Conservation (phyloP, 805 yeast genomes). For the Spathaspora boniae region DNA sequence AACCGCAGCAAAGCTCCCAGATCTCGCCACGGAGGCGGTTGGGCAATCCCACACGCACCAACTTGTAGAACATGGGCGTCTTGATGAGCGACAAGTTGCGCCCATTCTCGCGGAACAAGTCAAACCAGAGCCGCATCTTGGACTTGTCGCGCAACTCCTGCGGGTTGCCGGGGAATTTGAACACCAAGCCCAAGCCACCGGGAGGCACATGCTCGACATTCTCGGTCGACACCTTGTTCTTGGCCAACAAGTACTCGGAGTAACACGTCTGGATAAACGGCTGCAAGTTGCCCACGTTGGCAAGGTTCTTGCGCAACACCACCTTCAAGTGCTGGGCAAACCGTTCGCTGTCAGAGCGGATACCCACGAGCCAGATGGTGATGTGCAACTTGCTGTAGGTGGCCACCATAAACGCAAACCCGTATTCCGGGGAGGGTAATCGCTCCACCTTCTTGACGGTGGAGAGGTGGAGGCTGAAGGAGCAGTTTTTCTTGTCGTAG, state of each 20-base stretch:
- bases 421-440: conserved; percentile 69
- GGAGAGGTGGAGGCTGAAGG: conserved; percentile 68
- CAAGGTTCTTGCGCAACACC: conserved; percentile 58
- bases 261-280: conserved; percentile 70
- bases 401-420: conserved; percentile 71
- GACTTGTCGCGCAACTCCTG: conserved; percentile 72
- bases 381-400: conserved; percentile 64
- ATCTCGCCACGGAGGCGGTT: conserved; percentile 91
- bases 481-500: conserved; percentile 64
- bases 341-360: conserved; percentile 72
- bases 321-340: conserved; percentile 70
- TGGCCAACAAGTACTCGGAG: conserved; percentile 76
- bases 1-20: conserved; percentile 92
- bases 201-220: conserved; percentile 53
- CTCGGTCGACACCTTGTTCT: conserved; percentile 47
- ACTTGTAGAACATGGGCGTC: conserved; percentile 73
- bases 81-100: conserved; percentile 73
- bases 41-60: conserved; percentile 91
- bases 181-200: conserved; percentile 84
- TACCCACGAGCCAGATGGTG: conserved; percentile 71
- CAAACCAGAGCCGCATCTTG: conserved; percentile 91
- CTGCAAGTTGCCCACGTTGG: conserved; percentile 57
- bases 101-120: conserved; percentile 80
- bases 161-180: conserved; percentile 88
- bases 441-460: conserved; percentile 84